Conservation (phyloP, 2,329 filamentous ascomycete genomes). For the Fusarium odoratissimum region DNA sequence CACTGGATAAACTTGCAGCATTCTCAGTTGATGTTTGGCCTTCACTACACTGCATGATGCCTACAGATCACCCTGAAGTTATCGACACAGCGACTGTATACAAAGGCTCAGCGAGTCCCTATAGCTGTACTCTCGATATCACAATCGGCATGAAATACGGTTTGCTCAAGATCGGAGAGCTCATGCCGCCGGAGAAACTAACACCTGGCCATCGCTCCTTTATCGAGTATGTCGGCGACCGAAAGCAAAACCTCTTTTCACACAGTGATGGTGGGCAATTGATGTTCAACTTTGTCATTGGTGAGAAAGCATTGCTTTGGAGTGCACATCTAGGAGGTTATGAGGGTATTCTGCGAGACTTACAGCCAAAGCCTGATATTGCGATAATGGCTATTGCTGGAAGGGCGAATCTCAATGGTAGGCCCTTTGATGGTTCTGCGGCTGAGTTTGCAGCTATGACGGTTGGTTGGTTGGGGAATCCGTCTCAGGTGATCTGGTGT, state of each 20-base stretch:
- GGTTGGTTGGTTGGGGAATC: not conserved
- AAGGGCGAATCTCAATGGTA: not conserved
- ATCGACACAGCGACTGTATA: not conserved
- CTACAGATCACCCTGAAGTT: not conserved
- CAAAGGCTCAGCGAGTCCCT: not conserved
- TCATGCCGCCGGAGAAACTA: not conserved
- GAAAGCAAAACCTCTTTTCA: not conserved
- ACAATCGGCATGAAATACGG: not conserved
- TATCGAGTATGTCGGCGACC: not conserved
- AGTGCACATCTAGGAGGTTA: not conserved
- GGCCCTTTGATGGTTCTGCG: not conserved
- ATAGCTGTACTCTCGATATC: not conserved
- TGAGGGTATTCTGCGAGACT: not conserved
- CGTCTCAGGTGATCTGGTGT: not conserved
- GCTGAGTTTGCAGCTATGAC: conserved; percentile 1
- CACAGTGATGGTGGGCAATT: not conserved
- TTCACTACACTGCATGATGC: not conserved
- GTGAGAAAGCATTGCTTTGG: not conserved
- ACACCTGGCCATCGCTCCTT: not conserved
- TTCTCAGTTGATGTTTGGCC: not conserved
- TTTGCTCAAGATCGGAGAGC: not conserved
- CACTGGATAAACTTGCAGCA: not conserved
- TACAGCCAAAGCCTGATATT: not conserved
- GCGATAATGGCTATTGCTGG: not conserved
- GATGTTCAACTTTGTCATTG: not conserved